Base-by-base conservation (phyloP, 164 flowering plant genomes). In the Protea cynaroides region DNA sequence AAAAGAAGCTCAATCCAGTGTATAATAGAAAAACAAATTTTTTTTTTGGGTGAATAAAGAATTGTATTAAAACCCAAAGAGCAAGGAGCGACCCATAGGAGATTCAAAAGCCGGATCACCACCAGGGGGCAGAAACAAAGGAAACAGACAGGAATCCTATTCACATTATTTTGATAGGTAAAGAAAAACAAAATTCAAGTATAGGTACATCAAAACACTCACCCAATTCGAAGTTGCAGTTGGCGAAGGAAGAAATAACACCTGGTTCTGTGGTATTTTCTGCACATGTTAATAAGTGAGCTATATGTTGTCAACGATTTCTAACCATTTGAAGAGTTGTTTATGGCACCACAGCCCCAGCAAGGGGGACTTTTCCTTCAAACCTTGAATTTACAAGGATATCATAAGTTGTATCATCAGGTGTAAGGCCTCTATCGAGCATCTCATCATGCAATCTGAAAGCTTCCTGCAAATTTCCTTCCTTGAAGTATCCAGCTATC, bases 351-450 rank as follows among this genome's bases (percentile, higher is more conserved):
- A 23, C 24, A 24, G 37, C n/a, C 19, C 54, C 68, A 25, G 58
- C 17, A 53, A 25, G 17, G 24, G 29, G 25, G 9, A 8, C 36
- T n/a, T 64, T 69, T 51, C 71, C 70, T 64, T 63, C 75, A 37
- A 69, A 65, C 61, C 76, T 74, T 51, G 81, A 78, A 71, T 68
- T 77, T 25, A 87, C 82, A 65, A 92, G 90, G 72, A 86, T 72
- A 75, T 82, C 91, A 64, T 78, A 86, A 34, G 89, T 87, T 15
- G 37, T 61, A 34, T 81, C 80, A 80, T 88, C 87, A 56, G 89
- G 89, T 24, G 19, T 68, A 72, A 87, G 84, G 67, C 96, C 98
- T 73, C 62, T 81, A 40, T 86, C 91, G 67, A 86, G 88, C 94
- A 92, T 89, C 67, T 89, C 96, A 73, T 88, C 85, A 62, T 83